A percentile compares a stretch with the other conserved stretches of the same genome.
These are phyloP conservation scores for Potentilla sterilis DNA, from an alignment of 306 rosid species.

Conservation along the genomic window DNA sequence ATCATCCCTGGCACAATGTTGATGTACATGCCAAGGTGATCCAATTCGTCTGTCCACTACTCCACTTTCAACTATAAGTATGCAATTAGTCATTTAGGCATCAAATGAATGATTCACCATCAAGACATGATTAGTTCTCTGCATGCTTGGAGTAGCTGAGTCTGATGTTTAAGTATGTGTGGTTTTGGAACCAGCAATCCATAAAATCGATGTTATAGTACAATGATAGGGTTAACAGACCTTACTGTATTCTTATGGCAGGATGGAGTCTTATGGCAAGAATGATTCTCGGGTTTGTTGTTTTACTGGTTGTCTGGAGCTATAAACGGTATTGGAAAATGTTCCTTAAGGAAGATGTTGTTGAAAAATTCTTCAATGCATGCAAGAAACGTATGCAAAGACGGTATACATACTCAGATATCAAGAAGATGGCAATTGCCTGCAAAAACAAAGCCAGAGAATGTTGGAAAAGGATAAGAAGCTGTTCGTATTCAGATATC, in stretches of 20 bases:
- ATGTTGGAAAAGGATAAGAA: not conserved
- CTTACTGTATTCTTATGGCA: not conserved
- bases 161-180: not conserved
- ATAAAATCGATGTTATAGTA: not conserved
- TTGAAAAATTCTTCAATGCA: not conserved
- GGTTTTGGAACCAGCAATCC: not conserved
- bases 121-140: not conserved
- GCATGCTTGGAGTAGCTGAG: not conserved
- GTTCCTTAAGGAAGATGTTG: not conserved
- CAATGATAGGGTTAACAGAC: not conserved
- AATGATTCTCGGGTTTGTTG: not conserved
- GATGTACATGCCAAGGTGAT: not conserved
- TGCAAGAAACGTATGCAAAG: slow-evolving; percentile 2
- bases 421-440: not conserved
- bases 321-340: slow-evolving; percentile 10
- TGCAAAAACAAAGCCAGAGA: not conserved
- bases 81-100: not conserved
- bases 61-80: not conserved
- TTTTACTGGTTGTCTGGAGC: not conserved
- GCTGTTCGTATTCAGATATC: not conserved
- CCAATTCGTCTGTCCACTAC: not conserved
- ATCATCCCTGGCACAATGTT: not conserved
- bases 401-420: not conserved
- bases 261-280: not conserved
- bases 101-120: not conserved